Base-by-base conservation (phyloP, 1,139 yeast genomes). In the Pichia norvegensis region DNA sequence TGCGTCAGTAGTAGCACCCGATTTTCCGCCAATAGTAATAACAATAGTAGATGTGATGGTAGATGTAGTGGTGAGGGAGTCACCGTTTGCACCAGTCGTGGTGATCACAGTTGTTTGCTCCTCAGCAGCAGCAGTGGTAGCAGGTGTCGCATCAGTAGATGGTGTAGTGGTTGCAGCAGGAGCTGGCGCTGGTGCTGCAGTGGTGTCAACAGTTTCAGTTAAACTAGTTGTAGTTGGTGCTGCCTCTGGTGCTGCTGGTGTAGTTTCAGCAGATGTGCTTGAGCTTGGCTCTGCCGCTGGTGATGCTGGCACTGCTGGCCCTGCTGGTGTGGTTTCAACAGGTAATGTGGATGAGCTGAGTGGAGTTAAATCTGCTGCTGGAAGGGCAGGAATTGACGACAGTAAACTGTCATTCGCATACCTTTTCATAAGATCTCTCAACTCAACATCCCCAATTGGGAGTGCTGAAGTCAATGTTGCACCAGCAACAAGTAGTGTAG, bases 1-100 rank as follows among this genome's bases (percentile, higher is more conserved):
- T 29, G 40, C 23, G 29, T 37, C 31, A 36, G 29, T 33, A 17
- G 33, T 37, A 8, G 43, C 23, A 3, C 46, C 40, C 1, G 42
- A 23, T 11, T 29, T 29, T 10, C 14, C 14, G 13, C n/a, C 41
- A 29, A 55, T 20, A 11, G 64, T 61, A 36, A 57, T 42, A 44
- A 45, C 54, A 29, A 58, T 36, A 16, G 62, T 60, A 5, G 62
- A 54, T 3, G 65, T 61, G 13, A 52, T 38, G 17, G 64, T 61
- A 42, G 47, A 58, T 10, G 62, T 59, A n/a, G 65, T 61, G 10
- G 63, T 61, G 16, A 45, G 27, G 13, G 50, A 52, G 19, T 44
- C 46, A 29, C 57, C 58, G 29, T 43, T 29, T 3, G 46, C 16
- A 20, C 42, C 33, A 2, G 46, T 39, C 3, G 41, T 37, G 9